These are phyloP conservation scores for Phylloporus sp. DNA, from an alignment of 768 basidiomycete genomes.

Conservation along the genomic window DNA sequence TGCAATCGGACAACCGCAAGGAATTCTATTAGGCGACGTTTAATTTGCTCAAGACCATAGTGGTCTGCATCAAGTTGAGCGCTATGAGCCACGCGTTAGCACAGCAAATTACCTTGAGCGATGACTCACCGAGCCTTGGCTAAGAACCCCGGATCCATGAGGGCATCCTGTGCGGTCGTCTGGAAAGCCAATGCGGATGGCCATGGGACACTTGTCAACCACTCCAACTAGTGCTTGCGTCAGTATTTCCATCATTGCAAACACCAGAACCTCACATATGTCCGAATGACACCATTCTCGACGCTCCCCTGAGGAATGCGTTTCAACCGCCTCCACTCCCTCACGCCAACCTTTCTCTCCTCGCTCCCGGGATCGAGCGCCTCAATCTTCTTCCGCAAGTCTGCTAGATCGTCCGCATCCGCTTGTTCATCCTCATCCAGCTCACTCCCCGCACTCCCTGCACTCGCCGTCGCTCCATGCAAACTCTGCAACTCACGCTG, in stretches of 20 bases:
- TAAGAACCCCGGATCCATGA: conserved; percentile 60
- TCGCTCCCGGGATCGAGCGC: conserved; percentile 70
- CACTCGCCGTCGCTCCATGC: conserved; percentile 31
- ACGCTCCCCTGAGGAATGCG: conserved; percentile 88
- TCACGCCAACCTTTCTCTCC: conserved; percentile 74
- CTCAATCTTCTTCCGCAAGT: conserved; percentile 69
- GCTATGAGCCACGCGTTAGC: conserved; percentile 9
- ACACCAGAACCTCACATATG: conserved; percentile 52
- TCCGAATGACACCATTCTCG: conserved; percentile 85
- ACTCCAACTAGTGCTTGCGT: conserved; percentile 57
- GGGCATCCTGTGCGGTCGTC: conserved; percentile 28
- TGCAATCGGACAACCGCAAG: conserved; percentile 76
- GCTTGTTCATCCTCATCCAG: conserved; percentile 75
- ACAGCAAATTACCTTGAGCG: neutral
- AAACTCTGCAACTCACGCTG: conserved; percentile 69
- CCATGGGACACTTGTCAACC: conserved; percentile 88
- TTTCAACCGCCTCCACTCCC: conserved; percentile 82
- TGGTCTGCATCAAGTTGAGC: conserved; percentile 85
- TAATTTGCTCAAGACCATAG: conserved; percentile 89
- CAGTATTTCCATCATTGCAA: neutral
- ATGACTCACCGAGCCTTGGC: conserved; percentile 51
- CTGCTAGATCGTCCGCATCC: conserved; percentile 76
- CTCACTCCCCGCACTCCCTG: conserved; percentile 39
- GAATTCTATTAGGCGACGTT: conserved; percentile 87
- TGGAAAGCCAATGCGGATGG: conserved; percentile 36